Evolutionary conservation across 2,329 filamentous ascomycete species (phyloP), one percentile per base, ranked within the genome.

Genomic region (Ceratocystis papillata): DNA sequence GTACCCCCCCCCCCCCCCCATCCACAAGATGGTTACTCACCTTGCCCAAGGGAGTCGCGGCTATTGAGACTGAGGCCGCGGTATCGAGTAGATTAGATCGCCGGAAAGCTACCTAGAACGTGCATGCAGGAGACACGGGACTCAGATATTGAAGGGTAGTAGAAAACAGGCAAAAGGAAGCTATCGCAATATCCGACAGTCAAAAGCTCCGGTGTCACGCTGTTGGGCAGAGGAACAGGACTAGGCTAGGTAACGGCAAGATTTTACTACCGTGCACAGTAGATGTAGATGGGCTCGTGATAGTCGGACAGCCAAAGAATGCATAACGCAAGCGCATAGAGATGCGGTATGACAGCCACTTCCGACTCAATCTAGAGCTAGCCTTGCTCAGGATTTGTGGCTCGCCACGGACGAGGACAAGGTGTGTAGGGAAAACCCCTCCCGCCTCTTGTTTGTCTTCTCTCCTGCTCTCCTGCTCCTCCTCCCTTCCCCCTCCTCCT

Each of bases 61-160:
- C 62, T 64, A 44, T 46, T 67, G 65, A 67, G 65, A 67, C 62
- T 61, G 8, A 55, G 20, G 37, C 65, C 65, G 62, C 62, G 65
- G 65, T 67, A 67, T 67, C 65, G 65, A 67, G 65, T 67, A 67
- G 65, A 67, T 67, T 67, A 33, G 46, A 64, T 64, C 65, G 57
- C 46, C 65, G 65, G 65, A 17, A 50, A 41, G 41, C 41, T 62
- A 44, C 65, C 55, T 61, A 15, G 12, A 5, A 28, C 44, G 28
- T 44, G 53, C 50, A 41, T 59, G 44, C 5, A 60, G 53, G 41
- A 33, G 37, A 60, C 37, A 65, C 30, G 41, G 45, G 33, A 59
- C 53, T 30, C 50, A 37, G 17, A n/a, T 20, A 33, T 60, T 59
- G 22, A n/a, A 28, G 55, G 50, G 28, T 46, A 59, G 25, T 25